Percentiles rank a stretch among this genome's conserved stretches.
Evolutionary conservation across 306 rosid species (phyloP).

Genomic region (Casuarina cunninghamiana): DNA sequence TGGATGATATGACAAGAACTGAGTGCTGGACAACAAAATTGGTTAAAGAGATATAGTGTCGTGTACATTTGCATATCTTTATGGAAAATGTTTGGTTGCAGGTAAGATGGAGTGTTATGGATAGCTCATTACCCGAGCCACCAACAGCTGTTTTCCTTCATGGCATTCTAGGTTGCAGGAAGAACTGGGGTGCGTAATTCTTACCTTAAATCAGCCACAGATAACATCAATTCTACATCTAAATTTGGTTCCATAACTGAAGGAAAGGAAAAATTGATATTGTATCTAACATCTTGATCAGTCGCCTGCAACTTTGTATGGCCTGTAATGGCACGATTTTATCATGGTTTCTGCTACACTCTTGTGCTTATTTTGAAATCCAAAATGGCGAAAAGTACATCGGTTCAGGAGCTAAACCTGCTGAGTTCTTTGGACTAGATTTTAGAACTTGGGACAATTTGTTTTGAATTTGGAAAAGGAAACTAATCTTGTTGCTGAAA

Average conservation of each 20-base stretch:
- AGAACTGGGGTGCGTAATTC: slow-evolving; percentile 81
- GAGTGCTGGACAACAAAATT: background rate
- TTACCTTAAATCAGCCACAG: background rate
- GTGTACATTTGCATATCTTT: background rate
- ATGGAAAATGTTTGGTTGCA: slow-evolving; percentile 28
- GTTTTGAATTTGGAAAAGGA: too few relatives aligned
- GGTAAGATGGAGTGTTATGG: slow-evolving; percentile 88
- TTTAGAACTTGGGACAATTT: too few relatives aligned
- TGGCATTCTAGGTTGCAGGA: slow-evolving; percentile 89
- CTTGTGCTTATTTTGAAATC: background rate
- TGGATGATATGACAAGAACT: background rate
- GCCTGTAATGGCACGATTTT: background rate
- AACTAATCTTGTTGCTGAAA: too few relatives aligned
- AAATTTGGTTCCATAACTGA: background rate
- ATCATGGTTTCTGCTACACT: background rate
- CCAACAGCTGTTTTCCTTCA: slow-evolving; percentile 94
- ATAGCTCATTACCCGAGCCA: slow-evolving; percentile 62
- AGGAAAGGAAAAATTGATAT: background rate
- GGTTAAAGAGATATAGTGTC: background rate
- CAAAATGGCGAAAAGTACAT: background rate
- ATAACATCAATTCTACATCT: background rate
- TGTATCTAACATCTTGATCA: background rate
- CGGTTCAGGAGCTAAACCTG: background rate
- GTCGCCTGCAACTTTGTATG: slow-evolving; percentile 6
- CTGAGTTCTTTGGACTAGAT: background rate